Conservation (phyloP, 179 eudicot genomes). For the Heliamphora pulchella region DNA sequence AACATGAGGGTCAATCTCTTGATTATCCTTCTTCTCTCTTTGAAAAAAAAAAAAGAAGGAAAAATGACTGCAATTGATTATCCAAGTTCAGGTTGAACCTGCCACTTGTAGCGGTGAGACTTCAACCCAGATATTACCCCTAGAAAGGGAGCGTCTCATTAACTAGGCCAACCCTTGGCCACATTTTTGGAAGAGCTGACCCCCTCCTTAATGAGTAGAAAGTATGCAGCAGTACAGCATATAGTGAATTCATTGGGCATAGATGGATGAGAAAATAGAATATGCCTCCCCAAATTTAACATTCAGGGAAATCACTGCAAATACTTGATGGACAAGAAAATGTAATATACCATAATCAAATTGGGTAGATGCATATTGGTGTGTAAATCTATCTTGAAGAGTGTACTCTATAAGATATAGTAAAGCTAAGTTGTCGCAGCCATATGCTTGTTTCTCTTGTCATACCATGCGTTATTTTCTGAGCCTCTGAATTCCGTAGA, state of each 20-base stretch:
- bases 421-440: neutral
- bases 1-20: neutral
- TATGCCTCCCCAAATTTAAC: neutral
- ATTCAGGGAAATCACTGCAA: neutral
- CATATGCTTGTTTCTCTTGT: neutral
- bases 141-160: no score
- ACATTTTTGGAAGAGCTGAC: neutral
- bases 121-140: no score
- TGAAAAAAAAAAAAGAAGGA: no score
- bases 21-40: neutral
- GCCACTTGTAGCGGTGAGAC: no score
- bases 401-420: neutral
- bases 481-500: neutral
- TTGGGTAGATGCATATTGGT: neutral
- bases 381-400: neutral
- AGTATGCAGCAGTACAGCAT: no score
- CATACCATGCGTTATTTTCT: neutral
- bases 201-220: neutral
- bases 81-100: neutral
- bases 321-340: neutral
- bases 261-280: neutral
- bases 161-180: no score
- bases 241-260: neutral
- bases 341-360: neutral
- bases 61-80: neutral